These are phyloP conservation scores for Gymnopilus junonius DNA, from an alignment of 768 basidiomycete species.

Conservation along the genomic window DNA sequence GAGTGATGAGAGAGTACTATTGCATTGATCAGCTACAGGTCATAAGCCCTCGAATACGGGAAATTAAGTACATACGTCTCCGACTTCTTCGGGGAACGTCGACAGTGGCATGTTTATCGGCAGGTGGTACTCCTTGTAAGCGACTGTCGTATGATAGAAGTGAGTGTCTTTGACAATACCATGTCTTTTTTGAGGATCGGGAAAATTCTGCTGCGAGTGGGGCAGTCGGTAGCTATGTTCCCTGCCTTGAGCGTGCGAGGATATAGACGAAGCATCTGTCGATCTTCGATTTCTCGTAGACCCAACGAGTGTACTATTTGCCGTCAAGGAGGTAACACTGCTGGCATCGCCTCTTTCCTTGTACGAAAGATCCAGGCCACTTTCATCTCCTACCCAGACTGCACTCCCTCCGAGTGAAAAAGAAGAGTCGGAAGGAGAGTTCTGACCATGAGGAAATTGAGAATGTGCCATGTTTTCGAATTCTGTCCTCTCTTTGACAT, in stretches of 20 bases:
- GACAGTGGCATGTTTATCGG: constrained; percentile 92
- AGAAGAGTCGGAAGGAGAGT: constrained; percentile 72
- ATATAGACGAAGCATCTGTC: constrained; percentile 75
- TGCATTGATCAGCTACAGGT: constrained; percentile 3
- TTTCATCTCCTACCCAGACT: constrained; percentile 85
- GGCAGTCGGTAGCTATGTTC: constrained; percentile 43
- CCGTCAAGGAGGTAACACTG: constrained; percentile 45
- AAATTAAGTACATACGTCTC: constrained; percentile 67
- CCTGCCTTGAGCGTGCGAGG: constrained; percentile 55
- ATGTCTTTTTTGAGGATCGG: constrained; percentile 52
- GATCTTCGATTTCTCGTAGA: constrained; percentile 60
- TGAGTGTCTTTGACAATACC: constrained; percentile 85
- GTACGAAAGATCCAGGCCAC: constrained; percentile 51
- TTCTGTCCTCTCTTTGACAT: constrained; percentile 35
- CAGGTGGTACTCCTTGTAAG: constrained; percentile 80
- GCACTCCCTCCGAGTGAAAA: constrained; percentile 81
- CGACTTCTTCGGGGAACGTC: constrained; percentile 93
- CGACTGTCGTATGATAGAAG: constrained; percentile 86
- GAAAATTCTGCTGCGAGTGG: constrained; percentile 43
- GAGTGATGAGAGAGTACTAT: constrained; percentile 90
- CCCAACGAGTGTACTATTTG: constrained; percentile 42
- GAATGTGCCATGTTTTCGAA: constrained; percentile 39
- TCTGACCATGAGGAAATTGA: constrained; percentile 36
- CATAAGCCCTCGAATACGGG: background rate
- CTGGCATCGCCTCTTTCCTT: constrained; percentile 47